Conservation (phyloP, 371 early-diverging fungal species). For the Mucor racemosus region DNA sequence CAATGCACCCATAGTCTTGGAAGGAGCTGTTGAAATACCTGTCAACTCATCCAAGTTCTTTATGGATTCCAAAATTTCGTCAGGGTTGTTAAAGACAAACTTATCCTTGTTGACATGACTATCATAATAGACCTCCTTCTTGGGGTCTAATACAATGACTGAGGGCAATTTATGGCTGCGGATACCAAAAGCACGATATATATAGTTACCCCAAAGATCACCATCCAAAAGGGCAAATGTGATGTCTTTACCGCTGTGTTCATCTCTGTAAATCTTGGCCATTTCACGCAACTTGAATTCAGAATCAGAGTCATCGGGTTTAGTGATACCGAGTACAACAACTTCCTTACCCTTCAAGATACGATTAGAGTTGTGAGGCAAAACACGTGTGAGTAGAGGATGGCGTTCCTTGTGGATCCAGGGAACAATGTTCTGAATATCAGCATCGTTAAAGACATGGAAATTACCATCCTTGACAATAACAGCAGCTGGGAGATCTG, state of each 20-base stretch:
- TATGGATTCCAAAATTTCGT: conserved; percentile 19
- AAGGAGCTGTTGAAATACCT: conserved; percentile 24
- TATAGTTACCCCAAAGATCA: conserved; percentile 55
- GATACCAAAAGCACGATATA: conserved; percentile 65
- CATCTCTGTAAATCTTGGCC: conserved; percentile 24
- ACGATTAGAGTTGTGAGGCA: conserved; percentile 18
- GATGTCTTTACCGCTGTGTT: conserved; percentile 24
- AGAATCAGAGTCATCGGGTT: conserved; percentile 11
- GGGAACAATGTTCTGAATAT: background rate
- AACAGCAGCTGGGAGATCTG: conserved; percentile 16
- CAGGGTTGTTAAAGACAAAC: conserved; percentile 17
- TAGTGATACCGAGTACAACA: conserved; percentile 25
- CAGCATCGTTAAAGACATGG: conserved; percentile 9
- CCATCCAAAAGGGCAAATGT: conserved; percentile 72
- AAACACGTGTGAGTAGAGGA: conserved; percentile 23
- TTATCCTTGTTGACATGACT: background rate
- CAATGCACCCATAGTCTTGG: conserved; percentile 10
- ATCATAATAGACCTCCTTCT: conserved; percentile 36
- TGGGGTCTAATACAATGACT: conserved; percentile 63
- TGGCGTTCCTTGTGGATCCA: conserved; percentile 28
- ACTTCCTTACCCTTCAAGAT: conserved; percentile 19
- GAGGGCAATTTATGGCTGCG: conserved; percentile 50
- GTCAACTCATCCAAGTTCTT: conserved; percentile 1
- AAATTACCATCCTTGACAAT: conserved; percentile 30
- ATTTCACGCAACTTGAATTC: conserved; percentile 18